Conservation (phyloP, 768 basidiomycete species). For the Tylopilus vinaceipallidus region DNA sequence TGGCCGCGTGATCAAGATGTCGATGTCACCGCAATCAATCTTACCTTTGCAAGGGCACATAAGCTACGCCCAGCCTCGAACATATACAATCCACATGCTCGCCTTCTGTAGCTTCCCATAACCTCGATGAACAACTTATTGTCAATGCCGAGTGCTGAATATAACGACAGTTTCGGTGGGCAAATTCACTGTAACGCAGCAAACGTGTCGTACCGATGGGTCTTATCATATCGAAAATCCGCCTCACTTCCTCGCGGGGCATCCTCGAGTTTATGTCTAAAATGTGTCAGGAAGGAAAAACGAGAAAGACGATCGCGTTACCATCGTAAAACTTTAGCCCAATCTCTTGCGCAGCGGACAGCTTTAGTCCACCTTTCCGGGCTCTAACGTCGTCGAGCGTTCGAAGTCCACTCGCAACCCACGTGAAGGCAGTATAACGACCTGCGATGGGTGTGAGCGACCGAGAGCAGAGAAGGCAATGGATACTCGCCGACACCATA, state of each 20-base stretch:
- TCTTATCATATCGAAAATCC: conserved; percentile 71
- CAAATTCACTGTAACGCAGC: background rate
- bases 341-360: conserved; percentile 61
- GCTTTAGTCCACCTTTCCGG: conserved; percentile 58
- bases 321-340: conserved; percentile 72
- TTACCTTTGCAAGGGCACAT: conserved; percentile 54
- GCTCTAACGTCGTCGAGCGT: conserved; percentile 70
- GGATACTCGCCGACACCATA: conserved; percentile 78
- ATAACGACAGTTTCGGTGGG: background rate
- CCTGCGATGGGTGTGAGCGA: conserved; percentile 40
- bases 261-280: conserved; percentile 83
- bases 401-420: conserved; percentile 76
- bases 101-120: conserved; percentile 91
- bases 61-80: background rate
- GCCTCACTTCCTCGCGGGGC: conserved; percentile 75
- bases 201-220: conserved; percentile 51
- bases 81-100: conserved; percentile 3
- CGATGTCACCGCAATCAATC: conserved; percentile 85
- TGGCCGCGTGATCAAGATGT: conserved; percentile 81
- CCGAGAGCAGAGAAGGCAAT: background rate
- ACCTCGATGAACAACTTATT: conserved; percentile 71
- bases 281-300: background rate
- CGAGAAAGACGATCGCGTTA: conserved; percentile 23
- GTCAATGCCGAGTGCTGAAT: conserved; percentile 69
- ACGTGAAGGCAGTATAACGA: conserved; percentile 59